phyloP scores from a whole-genome alignment of 75 land plant species.

The Sequoia sempervirens region DNA sequence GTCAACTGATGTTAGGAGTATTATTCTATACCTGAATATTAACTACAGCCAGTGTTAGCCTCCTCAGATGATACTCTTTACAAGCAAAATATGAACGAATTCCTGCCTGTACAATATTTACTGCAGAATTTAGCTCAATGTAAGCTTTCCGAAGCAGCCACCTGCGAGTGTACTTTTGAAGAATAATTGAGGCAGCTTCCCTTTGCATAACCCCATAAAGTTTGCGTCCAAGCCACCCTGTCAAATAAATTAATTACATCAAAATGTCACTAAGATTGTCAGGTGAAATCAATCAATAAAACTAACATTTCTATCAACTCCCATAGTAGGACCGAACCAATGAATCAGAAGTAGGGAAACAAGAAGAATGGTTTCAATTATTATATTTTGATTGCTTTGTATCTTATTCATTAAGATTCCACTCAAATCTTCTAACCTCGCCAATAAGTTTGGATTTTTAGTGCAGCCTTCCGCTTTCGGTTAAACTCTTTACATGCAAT shows the following conservation, averaged over 20 bases:
- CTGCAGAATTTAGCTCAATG: slow-evolving; percentile 34
- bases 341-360: background rate
- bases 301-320: background rate
- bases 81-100: slow-evolving; percentile 61
- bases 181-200: slow-evolving; percentile 62
- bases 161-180: slow-evolving; percentile 72
- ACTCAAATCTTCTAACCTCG: slow-evolving; percentile 37
- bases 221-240: slow-evolving; percentile 75
- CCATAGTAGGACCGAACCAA: background rate
- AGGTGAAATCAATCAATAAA: background rate
- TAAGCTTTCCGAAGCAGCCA: slow-evolving; percentile 47
- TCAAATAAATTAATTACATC: background rate
- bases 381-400: too few relatives aligned
- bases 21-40: slow-evolving; percentile 26
- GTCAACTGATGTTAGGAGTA: background rate
- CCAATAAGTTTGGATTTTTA: slow-evolving; percentile 53
- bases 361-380: background rate
- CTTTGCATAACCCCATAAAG: slow-evolving; percentile 44
- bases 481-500: slow-evolving; percentile 48
- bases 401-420: background rate
- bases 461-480: slow-evolving; percentile 30
- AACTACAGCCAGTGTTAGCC: slow-evolving; percentile 34
- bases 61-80: slow-evolving; percentile 27
- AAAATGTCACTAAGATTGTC: background rate
- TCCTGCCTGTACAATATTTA: slow-evolving; percentile 63